These are phyloP conservation scores for Umbelopsis sp. DNA, from an alignment of 371 early-diverging fungal species.

Conservation along the genomic window DNA sequence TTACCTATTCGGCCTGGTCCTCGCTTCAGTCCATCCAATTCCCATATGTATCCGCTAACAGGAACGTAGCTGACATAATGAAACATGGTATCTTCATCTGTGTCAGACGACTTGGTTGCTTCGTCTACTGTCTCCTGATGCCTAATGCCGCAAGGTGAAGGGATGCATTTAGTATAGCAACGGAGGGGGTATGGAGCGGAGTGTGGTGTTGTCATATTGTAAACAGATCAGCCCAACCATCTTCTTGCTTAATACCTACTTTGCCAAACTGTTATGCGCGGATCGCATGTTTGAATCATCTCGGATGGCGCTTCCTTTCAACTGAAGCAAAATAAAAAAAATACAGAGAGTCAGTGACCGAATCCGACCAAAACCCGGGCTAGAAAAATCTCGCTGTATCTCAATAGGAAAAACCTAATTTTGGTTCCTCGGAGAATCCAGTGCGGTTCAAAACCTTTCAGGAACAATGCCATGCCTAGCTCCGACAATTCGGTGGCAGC, in stretches of 20 bases:
- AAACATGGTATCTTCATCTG: slow-evolving; percentile 30
- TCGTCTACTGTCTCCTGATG: neutral
- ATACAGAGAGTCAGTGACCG: neutral
- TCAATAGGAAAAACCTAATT: neutral
- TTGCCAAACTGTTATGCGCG: slow-evolving; percentile 44
- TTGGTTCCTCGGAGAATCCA: too few relatives aligned
- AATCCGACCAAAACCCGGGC: neutral
- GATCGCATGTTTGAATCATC: slow-evolving; percentile 36
- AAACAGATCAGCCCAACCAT: neutral
- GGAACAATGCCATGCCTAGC: neutral
- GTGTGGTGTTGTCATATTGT: slow-evolving; percentile 9
- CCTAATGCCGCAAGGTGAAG: neutral
- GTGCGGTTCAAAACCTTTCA: too few relatives aligned
- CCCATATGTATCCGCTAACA: slow-evolving; percentile 47
- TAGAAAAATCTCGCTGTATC: neutral
- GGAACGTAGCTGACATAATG: slow-evolving; percentile 49
- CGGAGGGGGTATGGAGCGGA: neutral
- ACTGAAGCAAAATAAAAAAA: slow-evolving; percentile 23
- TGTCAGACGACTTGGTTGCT: slow-evolving; percentile 10
- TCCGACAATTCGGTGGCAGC: neutral
- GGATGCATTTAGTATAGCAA: neutral
- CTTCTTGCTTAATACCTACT: slow-evolving; percentile 20
- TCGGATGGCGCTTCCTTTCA: slow-evolving; percentile 43
- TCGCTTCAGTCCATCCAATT: slow-evolving; percentile 52
- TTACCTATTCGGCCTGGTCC: slow-evolving; percentile 40